phyloP scores from a whole-genome alignment of 306 rosid genomes.

The Leucaena leucocephala region DNA sequence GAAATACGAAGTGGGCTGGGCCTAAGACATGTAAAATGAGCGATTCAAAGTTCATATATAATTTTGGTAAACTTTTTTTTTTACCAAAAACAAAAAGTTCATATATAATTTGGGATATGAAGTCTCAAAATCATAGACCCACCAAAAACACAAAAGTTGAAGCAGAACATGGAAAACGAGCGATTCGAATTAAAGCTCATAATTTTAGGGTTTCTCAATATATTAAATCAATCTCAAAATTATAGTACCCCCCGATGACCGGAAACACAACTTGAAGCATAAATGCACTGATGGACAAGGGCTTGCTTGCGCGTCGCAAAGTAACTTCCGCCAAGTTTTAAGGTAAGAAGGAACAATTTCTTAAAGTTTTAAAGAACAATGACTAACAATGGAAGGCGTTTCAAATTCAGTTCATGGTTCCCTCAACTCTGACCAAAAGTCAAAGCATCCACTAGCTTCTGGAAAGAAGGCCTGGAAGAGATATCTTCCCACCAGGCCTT shows the following conservation, averaged over 20 bases:
- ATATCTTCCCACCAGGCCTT: constrained; percentile 89
- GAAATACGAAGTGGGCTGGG: not conserved
- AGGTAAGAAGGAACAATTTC: not conserved
- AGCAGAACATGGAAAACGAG: not conserved
- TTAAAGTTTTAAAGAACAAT: not conserved
- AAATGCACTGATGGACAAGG: not conserved
- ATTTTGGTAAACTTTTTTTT: no score
- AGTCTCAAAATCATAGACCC: not conserved
- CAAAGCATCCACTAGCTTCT: constrained; percentile 44
- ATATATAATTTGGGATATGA: no score
- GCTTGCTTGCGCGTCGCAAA: not conserved
- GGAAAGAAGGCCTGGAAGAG: constrained; percentile 62
- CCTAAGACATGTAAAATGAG: not conserved
- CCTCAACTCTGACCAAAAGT: constrained; percentile 51
- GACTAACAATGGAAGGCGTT: not conserved
- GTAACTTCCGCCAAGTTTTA: not conserved
- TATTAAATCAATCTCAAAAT: not conserved
- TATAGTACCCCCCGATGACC: not conserved
- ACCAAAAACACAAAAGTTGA: not conserved
- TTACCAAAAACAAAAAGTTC: no score
- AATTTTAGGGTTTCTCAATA: not conserved
- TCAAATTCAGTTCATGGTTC: not conserved
- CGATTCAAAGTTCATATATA: no score
- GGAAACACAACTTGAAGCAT: not conserved
- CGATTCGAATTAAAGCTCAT: not conserved